Evolutionary conservation across 106 monocot species (phyloP).

Genomic region (Gastrodia elata): DNA sequence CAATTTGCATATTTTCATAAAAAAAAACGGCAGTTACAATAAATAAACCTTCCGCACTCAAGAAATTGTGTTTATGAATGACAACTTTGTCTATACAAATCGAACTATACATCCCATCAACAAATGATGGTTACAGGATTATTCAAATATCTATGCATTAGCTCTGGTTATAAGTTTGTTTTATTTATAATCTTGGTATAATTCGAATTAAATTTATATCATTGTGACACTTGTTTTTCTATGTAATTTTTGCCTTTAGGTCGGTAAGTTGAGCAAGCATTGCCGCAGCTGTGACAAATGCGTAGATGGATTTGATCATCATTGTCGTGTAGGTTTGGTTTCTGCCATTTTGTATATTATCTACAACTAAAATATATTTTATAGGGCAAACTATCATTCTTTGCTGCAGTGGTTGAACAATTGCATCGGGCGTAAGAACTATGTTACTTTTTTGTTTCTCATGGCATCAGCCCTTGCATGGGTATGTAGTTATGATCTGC

Average conservation of each 20-base stretch:
- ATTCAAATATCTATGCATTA: background rate
- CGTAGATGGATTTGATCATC: conserved; percentile 83
- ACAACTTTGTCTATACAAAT: background rate
- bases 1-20: too few species aligned
- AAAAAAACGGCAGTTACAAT: too few species aligned
- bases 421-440: conserved; percentile 73
- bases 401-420: conserved; percentile 78
- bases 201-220: too few species aligned
- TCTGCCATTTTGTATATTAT: too few species aligned
- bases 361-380: too few species aligned
- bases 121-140: background rate
- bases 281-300: conserved; percentile 32
- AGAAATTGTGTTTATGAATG: too few species aligned
- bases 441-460: conserved; percentile 61
- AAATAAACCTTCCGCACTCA: too few species aligned
- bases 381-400: background rate
- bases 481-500: conserved; percentile 35
- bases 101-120: background rate
- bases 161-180: background rate
- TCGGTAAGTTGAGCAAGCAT: conserved; percentile 66
- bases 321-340: conserved; percentile 47
- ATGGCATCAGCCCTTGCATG: conserved; percentile 56
- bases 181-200: too few species aligned
- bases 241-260: conserved; percentile 17
- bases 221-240: too few species aligned